Base-by-base conservation (phyloP, 345 rosid genomes). In the Corchorus capsularis region DNA sequence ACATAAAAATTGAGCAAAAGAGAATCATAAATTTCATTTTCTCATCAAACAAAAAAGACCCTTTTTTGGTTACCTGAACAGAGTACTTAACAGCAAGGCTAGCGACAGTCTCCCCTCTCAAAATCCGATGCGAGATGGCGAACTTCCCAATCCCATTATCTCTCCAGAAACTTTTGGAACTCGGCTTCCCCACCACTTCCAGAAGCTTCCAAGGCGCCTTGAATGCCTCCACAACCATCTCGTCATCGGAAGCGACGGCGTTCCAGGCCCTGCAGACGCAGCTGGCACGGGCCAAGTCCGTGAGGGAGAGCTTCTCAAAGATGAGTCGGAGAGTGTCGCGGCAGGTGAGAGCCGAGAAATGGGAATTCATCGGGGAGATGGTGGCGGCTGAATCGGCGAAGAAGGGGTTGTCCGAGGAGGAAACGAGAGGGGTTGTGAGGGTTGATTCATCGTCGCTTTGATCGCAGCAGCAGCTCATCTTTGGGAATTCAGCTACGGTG, bases 71-170 rank as follows among this genome's bases (percentile, higher is more conserved):
- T 75, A 94, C 99, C 92, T 95, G 99, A 74, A 87, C 95, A 1
- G 98, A 91, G 77, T 93, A 94, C 82, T 91, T 94, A 5, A 91
- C 97, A 27, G 98, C 95, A 52, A 93, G 97, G 71, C 93, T 81
- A 2, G 94, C 87, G 4, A 94, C 90, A 56, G 83, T 82, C 45
- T 93, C 95, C 45, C 92, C 93, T 61, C 89, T 86, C 37, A 52
- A 76, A 72, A 94, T 82, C 84, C 85, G 82, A 66, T 94, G 98
- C 43, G 97, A 93, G 72, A 94, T 80, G 4, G 98, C 93, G 63
- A 94, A 91, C 77, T 93, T 93, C 50, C 86, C 79, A 52, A 94
- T 82, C 45, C 91, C 89, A 35, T 82, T 90, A 37, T 94, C 92
- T 73, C 94, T 89, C 97, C 98, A 94, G 81, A 94, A 94, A 49